Evolutionary conservation across 1,284 basidiomycete genomes (phyloP).

Genomic region (Irpex rosettiformis): DNA sequence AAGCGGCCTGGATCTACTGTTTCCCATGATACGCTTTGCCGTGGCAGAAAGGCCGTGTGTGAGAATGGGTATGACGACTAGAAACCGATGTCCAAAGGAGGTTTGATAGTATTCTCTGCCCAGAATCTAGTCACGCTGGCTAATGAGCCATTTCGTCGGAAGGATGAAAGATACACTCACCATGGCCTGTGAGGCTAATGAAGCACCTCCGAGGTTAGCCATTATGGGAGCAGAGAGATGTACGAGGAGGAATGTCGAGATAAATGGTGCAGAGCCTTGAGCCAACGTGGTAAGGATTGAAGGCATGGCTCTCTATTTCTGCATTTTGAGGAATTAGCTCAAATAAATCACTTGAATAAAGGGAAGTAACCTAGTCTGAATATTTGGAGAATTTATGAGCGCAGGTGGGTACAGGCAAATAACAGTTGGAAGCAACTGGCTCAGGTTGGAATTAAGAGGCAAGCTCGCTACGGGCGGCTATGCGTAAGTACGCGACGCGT

Average conservation of each 20-base stretch:
- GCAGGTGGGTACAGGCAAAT: background rate
- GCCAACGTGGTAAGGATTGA: conserved; percentile 40
- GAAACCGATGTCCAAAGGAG: conserved; percentile 54
- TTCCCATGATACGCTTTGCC: conserved; percentile 49
- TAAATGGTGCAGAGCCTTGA: conserved; percentile 59
- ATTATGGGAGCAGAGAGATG: conserved; percentile 68
- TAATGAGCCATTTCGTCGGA: background rate
- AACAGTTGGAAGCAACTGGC: too few species aligned
- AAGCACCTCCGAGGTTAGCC: conserved; percentile 65
- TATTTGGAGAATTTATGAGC: background rate
- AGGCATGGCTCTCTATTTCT: background rate
- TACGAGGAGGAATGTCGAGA: conserved; percentile 58
- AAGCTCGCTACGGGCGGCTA: background rate
- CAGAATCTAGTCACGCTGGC: conserved; percentile 45
- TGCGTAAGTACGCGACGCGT: background rate
- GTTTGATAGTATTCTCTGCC: conserved; percentile 81
- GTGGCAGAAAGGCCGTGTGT: conserved; percentile 54
- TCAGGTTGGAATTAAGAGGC: too few species aligned
- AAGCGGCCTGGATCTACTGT: conserved; percentile 35
- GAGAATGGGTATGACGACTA: conserved; percentile 57
- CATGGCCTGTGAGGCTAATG: conserved; percentile 65
- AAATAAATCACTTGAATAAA: background rate
- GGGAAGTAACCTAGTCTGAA: background rate
- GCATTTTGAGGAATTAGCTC: background rate
- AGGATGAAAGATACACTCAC: conserved; percentile 33